Conservation (phyloP, 345 rosid species). For the Gossypium thurberi region DNA sequence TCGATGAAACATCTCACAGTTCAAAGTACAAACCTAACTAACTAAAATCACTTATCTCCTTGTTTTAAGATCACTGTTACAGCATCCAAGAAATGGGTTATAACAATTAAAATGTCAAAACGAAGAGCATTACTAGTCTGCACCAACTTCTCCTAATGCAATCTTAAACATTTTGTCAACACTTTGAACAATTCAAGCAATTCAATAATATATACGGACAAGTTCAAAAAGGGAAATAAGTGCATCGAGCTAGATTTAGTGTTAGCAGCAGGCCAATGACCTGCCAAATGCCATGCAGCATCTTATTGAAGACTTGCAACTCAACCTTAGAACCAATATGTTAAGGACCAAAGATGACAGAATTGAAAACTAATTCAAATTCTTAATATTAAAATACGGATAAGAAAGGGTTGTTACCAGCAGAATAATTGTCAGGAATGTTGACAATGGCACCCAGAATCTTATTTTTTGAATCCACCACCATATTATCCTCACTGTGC, state of each 20-base stretch:
- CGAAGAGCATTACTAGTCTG: not conserved
- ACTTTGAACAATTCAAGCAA: slow-evolving; percentile 10
- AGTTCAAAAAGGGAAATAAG: not conserved
- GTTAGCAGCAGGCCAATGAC: not conserved
- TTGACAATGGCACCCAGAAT: slow-evolving; percentile 38
- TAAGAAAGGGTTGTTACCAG: slow-evolving; percentile 31
- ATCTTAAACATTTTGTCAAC: not conserved
- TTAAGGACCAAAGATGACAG: not conserved
- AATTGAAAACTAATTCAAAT: not conserved
- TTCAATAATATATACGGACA: not conserved
- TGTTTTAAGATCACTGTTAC: not conserved
- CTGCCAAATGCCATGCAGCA: not conserved
- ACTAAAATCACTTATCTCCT: not conserved
- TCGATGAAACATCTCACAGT: not conserved
- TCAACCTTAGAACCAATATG: not conserved
- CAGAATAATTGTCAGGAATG: slow-evolving; percentile 35
- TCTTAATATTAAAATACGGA: not conserved
- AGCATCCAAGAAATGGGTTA: not conserved
- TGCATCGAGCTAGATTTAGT: not conserved
- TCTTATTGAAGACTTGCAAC: not conserved
- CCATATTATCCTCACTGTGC: slow-evolving; percentile 27
- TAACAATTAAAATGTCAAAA: not conserved
- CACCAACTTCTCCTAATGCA: not conserved
- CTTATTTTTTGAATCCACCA: slow-evolving; percentile 26
- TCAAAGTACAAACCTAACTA: not conserved